Evolutionary conservation across 805 yeast genomes (phyloP), one percentile per base, ranked within the genome.

Genomic region (Torulaspora franciscae): DNA sequence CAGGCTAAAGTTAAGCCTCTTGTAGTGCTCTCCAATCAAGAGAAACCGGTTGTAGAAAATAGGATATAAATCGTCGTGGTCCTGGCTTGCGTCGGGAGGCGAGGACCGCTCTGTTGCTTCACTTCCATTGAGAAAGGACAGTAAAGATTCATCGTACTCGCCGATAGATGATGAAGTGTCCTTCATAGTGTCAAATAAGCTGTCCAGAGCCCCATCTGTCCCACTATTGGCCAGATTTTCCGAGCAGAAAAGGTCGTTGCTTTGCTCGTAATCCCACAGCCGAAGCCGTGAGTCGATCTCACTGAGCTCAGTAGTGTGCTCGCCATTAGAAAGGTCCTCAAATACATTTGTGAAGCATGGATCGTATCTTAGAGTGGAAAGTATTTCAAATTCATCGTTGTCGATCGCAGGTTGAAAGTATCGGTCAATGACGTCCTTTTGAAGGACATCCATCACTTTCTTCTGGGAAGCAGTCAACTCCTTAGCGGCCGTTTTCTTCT

Each of bases 281-380:
- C 34, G 43, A 24, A 51, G 41, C 32, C 48, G 46, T 11, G 23
- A 64, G 65, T 33, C 62, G 51, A 17, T 51, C 44, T 23, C 56
- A 28, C 36, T 32, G 13, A 47, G 29, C 15, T 28, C 36, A 36
- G 11, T 32, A 4, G 7, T 24, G 3, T 26, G 41, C n/a, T 17
- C 34, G 2, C 32, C 37, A 11, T 33, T 23, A 6, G 35, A 19
- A 6, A 26, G 32, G 17, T 37, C 42, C 6, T 32, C 23, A 15
- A 48, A 48, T 17, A 44, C 25, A 38, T 41, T 39, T 8, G 51
- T 37, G 42, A 84, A 61, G 7, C 60, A 52, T 1, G 95, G 91
- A 53, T 86, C 95, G 58, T 83, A 88, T 40, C 96, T 69, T 30
- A 88, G 73, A 2, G 95, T 81, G 32, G 89, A 76, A 24, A 87